A percentile compares a stretch with the other conserved stretches of the same genome.
phyloP scores from a whole-genome alignment of 176 grass and related monocot species.

The Oryza longistaminata region DNA sequence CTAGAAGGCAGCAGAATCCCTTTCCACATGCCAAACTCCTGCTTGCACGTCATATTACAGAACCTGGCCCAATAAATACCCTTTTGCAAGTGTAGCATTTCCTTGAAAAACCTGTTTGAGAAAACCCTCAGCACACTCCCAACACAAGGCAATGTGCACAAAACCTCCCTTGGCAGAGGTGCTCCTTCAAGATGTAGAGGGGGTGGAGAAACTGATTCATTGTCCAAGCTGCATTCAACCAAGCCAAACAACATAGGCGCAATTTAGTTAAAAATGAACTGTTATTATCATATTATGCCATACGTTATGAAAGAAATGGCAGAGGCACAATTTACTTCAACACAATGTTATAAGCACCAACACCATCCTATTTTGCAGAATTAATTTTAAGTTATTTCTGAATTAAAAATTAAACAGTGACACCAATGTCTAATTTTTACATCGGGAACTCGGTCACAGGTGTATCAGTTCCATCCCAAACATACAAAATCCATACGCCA shows the following conservation, averaged over 20 bases:
- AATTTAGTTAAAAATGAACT: conserved; percentile 17
- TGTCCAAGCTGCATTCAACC: conserved; percentile 44
- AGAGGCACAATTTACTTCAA: background rate
- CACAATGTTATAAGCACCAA: conserved; percentile 27
- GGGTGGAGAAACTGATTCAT: conserved; percentile 16
- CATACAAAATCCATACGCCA: conserved; percentile 59
- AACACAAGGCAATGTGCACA: conserved; percentile 64
- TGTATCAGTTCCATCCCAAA: conserved; percentile 94
- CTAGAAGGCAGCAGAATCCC: conserved; percentile 55
- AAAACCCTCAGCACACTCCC: conserved; percentile 78
- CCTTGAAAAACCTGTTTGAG: conserved; percentile 42
- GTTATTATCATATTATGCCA: conserved; percentile 5
- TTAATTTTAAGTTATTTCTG: background rate
- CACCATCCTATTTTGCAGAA: background rate
- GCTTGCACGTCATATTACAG: conserved; percentile 67
- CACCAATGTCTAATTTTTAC: conserved; percentile 31
- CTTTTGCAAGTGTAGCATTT: conserved; percentile 52
- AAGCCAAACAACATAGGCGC: conserved; percentile 26
- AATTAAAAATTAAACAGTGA: conserved; percentile 26
- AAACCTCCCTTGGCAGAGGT: conserved; percentile 58
- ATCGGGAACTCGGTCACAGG: conserved; percentile 46
- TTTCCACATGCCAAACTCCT: conserved; percentile 75
- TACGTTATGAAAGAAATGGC: background rate
- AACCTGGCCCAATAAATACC: conserved; percentile 66
- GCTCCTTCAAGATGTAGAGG: conserved; percentile 66